These are phyloP conservation scores for Pyrenophora teres DNA, from an alignment of 2,329 filamentous ascomycete species.

Conservation along the genomic window DNA sequence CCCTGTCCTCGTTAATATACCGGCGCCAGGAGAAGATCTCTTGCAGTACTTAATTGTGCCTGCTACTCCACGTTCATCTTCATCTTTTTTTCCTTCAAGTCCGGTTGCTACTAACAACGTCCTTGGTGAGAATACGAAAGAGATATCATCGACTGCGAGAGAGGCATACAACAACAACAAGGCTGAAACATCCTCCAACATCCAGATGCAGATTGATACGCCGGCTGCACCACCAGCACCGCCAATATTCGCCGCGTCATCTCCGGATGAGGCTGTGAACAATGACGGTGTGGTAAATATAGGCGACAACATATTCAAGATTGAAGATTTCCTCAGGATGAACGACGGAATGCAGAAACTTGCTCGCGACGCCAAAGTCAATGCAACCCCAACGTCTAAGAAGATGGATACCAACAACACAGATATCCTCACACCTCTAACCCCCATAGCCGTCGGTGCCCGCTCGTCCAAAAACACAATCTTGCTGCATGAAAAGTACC, in stretches of 20 bases:
- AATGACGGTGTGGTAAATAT: no score
- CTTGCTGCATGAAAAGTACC: conserved; percentile 32
- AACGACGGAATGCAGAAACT: conserved; percentile 11
- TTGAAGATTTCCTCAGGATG: conserved; percentile 28
- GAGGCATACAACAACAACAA: background rate
- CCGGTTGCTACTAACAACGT: background rate
- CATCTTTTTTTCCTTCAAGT: background rate
- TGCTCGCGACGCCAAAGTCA: conserved; percentile 10
- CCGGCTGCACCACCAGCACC: background rate
- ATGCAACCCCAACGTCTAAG: conserved; percentile 2
- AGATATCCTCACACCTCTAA: background rate
- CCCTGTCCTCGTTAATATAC: conserved; percentile 6
- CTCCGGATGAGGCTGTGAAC: background rate
- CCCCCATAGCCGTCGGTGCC: conserved; percentile 29
- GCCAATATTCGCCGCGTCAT: background rate
- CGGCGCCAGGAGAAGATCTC: conserved; percentile 24
- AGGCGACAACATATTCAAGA: conserved; percentile 10
- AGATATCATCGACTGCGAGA: no score
- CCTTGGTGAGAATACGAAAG: no score
- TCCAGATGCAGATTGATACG: conserved; percentile 18
- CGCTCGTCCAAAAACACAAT: conserved; percentile 26
- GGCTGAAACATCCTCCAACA: background rate
- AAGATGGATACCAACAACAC: conserved; percentile 8
- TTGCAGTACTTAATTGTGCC: conserved; percentile 26
- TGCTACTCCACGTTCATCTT: conserved; percentile 1